Conservation (phyloP, 2,329 filamentous ascomycete genomes). For the Phialocephala sp. region DNA sequence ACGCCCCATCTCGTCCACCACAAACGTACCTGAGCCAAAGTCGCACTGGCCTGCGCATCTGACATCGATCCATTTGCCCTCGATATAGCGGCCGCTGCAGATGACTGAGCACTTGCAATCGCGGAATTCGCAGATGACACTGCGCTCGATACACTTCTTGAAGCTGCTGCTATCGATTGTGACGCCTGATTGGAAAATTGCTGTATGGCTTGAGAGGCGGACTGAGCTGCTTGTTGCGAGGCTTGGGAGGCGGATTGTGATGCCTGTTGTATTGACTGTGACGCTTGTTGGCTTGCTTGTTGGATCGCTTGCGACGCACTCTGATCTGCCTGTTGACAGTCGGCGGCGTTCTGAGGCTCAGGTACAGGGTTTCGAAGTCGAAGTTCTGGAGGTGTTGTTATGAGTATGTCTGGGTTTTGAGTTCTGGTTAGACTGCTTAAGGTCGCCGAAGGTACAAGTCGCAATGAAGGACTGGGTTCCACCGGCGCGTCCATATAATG, state of each 20-base stretch:
- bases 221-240: slow-evolving; percentile 33
- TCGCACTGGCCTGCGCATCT: slow-evolving; percentile 32
- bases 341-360: slow-evolving; percentile 31
- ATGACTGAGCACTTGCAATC: slow-evolving; percentile 33
- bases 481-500: slow-evolving; percentile 28
- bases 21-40: slow-evolving; percentile 34
- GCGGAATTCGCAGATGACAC: slow-evolving; percentile 34
- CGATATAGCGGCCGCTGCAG: slow-evolving; percentile 32
- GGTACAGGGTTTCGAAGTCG: slow-evolving; percentile 31
- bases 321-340: slow-evolving; percentile 32
- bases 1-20: neutral
- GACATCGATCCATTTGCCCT: slow-evolving; percentile 33
- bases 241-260: slow-evolving; percentile 36
- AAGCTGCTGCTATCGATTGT: slow-evolving; percentile 37
- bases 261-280: slow-evolving; percentile 33
- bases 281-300: slow-evolving; percentile 33
- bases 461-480: slow-evolving; percentile 22
- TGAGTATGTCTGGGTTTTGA: slow-evolving; percentile 30
- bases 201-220: slow-evolving; percentile 34
- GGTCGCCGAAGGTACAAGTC: slow-evolving; percentile 14
- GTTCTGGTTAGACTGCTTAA: slow-evolving; percentile 20
- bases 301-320: slow-evolving; percentile 36
- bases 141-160: slow-evolving; percentile 34
- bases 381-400: slow-evolving; percentile 37
- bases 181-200: slow-evolving; percentile 31